Conservation (phyloP, 169 alveolate species). For the Babesia gibsoni region DNA sequence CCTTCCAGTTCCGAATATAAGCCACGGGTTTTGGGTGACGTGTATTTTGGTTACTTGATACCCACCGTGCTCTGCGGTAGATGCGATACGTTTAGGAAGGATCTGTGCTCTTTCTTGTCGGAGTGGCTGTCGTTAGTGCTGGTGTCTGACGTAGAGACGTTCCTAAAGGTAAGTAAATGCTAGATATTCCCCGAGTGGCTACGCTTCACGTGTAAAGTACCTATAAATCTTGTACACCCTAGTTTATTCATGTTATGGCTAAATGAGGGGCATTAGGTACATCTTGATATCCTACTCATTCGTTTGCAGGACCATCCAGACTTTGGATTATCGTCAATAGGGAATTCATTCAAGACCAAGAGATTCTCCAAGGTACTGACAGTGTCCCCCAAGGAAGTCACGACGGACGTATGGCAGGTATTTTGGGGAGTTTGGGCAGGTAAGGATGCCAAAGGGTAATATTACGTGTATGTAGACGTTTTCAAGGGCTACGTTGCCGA, state of each 20-base stretch:
- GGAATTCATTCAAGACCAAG: conserved; percentile 5
- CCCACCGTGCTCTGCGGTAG: conserved; percentile 64
- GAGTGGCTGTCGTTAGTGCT: conserved; percentile 4
- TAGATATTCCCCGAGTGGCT: too few species aligned
- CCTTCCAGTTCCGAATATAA: background rate
- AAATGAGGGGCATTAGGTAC: background rate
- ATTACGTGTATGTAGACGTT: conserved; percentile 12
- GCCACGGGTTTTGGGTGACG: conserved; percentile 36
- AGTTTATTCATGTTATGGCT: background rate
- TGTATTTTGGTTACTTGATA: conserved; percentile 51
- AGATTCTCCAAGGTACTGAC: conserved; percentile 33
- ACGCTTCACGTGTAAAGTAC: too few species aligned
- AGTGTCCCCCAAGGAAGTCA: conserved; percentile 34
- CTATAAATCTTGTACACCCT: too few species aligned
- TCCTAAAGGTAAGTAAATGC: conserved; percentile 11
- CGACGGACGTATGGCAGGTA: conserved; percentile 48
- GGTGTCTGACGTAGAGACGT: background rate
- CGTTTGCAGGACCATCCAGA: conserved; percentile 26
- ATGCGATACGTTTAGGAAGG: conserved; percentile 27
- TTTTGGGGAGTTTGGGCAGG: conserved; percentile 67
- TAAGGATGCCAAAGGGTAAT: background rate
- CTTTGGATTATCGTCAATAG: conserved; percentile 33
- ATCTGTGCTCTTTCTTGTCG: conserved; percentile 11
- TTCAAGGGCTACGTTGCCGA: conserved; percentile 18
- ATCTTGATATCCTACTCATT: too few species aligned